Conservation (phyloP, 495 filamentous ascomycete genomes). For the Talaromyces thailandensis region DNA sequence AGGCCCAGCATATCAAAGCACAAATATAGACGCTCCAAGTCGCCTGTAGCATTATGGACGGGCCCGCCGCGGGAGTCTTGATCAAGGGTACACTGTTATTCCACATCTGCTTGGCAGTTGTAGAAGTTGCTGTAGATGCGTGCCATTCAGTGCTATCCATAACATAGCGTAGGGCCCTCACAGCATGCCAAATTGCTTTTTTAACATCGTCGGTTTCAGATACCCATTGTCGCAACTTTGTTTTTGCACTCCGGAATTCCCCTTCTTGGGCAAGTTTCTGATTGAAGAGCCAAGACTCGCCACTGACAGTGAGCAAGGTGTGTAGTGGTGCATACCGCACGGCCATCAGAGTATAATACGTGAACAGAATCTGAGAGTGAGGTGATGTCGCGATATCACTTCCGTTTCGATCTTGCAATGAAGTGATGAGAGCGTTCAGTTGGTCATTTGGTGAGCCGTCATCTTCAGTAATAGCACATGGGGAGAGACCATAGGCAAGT, state of each 20-base stretch:
- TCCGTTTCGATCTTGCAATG: not conserved
- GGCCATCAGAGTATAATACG: slow-evolving; percentile 9
- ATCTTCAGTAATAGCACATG: not conserved
- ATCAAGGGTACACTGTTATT: not conserved
- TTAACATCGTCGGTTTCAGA: slow-evolving; percentile 5
- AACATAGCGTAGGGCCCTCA: slow-evolving; percentile 8
- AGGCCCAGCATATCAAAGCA: slow-evolving; percentile 16
- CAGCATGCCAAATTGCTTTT: slow-evolving; percentile 15
- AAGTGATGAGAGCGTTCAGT: not conserved
- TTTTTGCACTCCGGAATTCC: slow-evolving; percentile 10
- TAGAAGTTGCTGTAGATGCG: not conserved
- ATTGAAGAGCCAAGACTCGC: slow-evolving; percentile 17
- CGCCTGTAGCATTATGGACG: slow-evolving; percentile 10
- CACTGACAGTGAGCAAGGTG: slow-evolving; percentile 10
- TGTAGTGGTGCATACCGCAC: slow-evolving; percentile 11
- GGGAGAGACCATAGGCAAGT: slow-evolving; percentile 5
- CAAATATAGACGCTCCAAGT: slow-evolving; percentile 14
- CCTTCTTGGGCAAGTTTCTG: slow-evolving; percentile 12
- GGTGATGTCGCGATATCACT: not conserved
- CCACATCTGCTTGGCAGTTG: not conserved
- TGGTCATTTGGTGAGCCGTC: not conserved
- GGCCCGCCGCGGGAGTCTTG: not conserved
- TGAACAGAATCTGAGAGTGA: slow-evolving; percentile 6
- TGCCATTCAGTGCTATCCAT: not conserved
- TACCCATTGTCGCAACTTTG: slow-evolving; percentile 11